These are phyloP conservation scores for Coprinellus micaceus DNA, from an alignment of 768 basidiomycete genomes.

Conservation along the genomic window DNA sequence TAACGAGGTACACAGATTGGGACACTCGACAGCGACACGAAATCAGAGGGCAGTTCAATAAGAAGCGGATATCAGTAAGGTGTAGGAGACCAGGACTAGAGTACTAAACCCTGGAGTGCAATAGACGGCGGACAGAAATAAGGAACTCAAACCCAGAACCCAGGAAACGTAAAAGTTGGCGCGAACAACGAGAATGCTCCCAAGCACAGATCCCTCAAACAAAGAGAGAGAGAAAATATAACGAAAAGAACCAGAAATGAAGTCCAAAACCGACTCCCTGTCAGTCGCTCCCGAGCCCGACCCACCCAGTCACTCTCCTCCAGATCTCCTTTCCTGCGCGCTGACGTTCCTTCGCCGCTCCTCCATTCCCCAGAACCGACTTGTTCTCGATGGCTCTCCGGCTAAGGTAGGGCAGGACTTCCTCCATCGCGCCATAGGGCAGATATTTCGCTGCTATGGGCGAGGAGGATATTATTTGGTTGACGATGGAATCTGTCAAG, in stretches of 20 bases:
- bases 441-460: conserved; percentile 84
- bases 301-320: conserved; percentile 28
- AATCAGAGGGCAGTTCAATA: no score
- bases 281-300: not conserved
- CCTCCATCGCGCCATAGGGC: conserved; percentile 69
- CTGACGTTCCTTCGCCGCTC: conserved; percentile 57
- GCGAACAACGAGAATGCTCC: no score
- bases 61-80: no score
- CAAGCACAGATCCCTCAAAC: no score
- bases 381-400: conserved; percentile 93
- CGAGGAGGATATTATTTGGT: conserved; percentile 43
- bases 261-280: not conserved
- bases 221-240: no score
- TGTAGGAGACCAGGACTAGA: no score
- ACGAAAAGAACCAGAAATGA: not conserved
- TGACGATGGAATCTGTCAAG: conserved; percentile 67
- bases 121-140: no score
- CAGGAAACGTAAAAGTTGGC: no score
- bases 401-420: conserved; percentile 88
- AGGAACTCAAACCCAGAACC: no score
- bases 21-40: no score
- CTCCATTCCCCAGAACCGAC: conserved; percentile 72
- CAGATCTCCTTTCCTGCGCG: conserved; percentile 54
- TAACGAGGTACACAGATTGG: no score
- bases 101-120: no score